These are phyloP conservation scores for Amylocarpus encephaloides DNA, from an alignment of 2,329 filamentous ascomycete species.

Conservation along the genomic window DNA sequence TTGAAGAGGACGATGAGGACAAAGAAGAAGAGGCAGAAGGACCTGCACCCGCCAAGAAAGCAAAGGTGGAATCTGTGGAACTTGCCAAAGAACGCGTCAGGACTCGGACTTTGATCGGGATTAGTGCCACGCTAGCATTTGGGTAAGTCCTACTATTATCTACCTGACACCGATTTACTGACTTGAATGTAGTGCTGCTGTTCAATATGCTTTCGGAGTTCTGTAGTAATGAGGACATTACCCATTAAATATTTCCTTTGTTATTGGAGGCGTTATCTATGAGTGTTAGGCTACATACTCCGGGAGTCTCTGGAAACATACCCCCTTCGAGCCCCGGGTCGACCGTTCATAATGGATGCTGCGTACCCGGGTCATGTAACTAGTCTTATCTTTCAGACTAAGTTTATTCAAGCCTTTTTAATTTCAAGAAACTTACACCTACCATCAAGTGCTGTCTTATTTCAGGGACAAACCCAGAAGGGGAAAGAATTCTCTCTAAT, in stretches of 20 bases:
- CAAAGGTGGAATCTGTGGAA: slow-evolving; percentile 63
- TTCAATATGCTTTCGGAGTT: slow-evolving; percentile 31
- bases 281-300: slow-evolving; percentile 16
- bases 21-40: slow-evolving; percentile 40
- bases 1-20: slow-evolving; percentile 44
- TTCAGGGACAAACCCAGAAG: no score
- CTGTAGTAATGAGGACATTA: slow-evolving; percentile 13
- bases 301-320: slow-evolving; percentile 23
- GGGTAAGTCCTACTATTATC: slow-evolving; percentile 59
- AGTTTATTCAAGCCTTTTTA: slow-evolving; percentile 2
- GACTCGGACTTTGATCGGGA: slow-evolving; percentile 76
- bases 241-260: slow-evolving; percentile 11
- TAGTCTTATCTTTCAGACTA: no score
- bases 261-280: slow-evolving; percentile 17
- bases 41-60: slow-evolving; percentile 61
- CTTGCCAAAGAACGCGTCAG: slow-evolving; percentile 80
- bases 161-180: slow-evolving; percentile 7
- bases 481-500: neutral
- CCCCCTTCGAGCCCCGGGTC: slow-evolving; percentile 11
- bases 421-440: slow-evolving; percentile 5
- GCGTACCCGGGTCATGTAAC: neutral
- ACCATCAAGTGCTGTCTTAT: no score
- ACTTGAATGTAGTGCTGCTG: slow-evolving; percentile 26
- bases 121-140: slow-evolving; percentile 80
- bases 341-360: neutral